Evolutionary conservation across 148 eudicot genomes (phyloP), one percentile per base, ranked within the genome.

Genomic region (Bassia scoparia): DNA sequence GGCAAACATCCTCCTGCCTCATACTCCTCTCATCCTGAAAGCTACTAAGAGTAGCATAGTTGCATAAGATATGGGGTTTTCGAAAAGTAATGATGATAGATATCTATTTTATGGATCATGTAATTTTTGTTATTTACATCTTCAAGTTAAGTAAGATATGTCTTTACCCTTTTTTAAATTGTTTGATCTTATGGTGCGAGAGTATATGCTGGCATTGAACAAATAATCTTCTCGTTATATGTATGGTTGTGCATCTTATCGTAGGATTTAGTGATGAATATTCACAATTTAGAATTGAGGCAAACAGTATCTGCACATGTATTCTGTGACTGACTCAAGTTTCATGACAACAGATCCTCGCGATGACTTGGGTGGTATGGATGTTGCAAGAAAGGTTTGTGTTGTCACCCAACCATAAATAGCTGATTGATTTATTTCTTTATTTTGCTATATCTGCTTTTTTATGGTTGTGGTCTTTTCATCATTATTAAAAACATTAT

Each of bases 341-440:
- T 74, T 77, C 61, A 10, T 77, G 79, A 49, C 50, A 41, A 37
- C 96, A 94, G 98, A 94, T 89, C 98, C 98, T 75, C 97, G 98
- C 53, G 98, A 94, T 72, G 98, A 94, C 87, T 88, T 94, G 76
- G 81, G 97, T 44, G 98, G 98, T 71, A 94, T 87, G 93, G 98
- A 94, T 83, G 97, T 94, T 61, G 97, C 93, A 73, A 87, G 98
- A 86, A 94, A 94, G 98, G 98, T 94, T n/a, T 44, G 81, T 43
- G 66, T 69, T 58, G 35, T n/a, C 44, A 66, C 59, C 16, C 33
- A 17, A 23, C 16, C 50, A 37, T 59, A 37, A 6, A 30, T 50
- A 50, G 61, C 29, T 74, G n/a, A 14, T 46, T 78, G 34, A 66
- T 33, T 33, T 12, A 4, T 68, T 52, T n/a, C n/a, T n/a, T n/a